Evolutionary conservation across 495 filamentous ascomycete genomes (phyloP).

Genomic region (Neurospora pannonica): DNA sequence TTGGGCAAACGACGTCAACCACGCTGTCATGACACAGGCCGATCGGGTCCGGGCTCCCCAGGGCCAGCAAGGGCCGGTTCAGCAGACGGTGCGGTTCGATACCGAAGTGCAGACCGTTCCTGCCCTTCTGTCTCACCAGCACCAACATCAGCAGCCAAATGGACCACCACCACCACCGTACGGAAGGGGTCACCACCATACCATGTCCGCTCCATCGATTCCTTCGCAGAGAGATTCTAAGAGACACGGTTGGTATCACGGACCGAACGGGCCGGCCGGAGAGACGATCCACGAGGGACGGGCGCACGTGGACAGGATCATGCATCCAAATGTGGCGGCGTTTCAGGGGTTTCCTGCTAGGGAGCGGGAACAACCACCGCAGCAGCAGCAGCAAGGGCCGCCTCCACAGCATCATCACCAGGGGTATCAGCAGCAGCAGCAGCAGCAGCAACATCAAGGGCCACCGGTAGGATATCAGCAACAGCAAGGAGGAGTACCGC

Average conservation of each 20-base stretch:
- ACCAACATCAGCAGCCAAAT: background rate
- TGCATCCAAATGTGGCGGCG: slow-evolving; percentile 37
- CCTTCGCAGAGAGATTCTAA: slow-evolving; percentile 49
- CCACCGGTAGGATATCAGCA: background rate
- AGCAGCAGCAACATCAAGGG: background rate
- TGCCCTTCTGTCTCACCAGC: background rate
- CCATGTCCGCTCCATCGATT: slow-evolving; percentile 40
- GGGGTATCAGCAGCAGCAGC: background rate
- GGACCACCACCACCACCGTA: background rate
- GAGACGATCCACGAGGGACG: slow-evolving; percentile 29
- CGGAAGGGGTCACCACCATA: slow-evolving; percentile 34
- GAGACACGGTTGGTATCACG: slow-evolving; percentile 62
- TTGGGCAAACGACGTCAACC: slow-evolving; percentile 42
- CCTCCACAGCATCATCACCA: background rate
- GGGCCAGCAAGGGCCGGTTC: slow-evolving; percentile 8
- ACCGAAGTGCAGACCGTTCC: slow-evolving; percentile 15
- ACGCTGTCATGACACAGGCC: slow-evolving; percentile 39
- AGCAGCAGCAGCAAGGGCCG: slow-evolving; percentile 6
- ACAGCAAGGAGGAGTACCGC: slow-evolving; percentile 5
- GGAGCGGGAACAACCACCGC: slow-evolving; percentile 14
- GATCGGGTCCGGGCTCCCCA: slow-evolving; percentile 25
- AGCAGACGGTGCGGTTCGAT: slow-evolving; percentile 39
- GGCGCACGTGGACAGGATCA: slow-evolving; percentile 36
- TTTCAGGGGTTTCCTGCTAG: slow-evolving; percentile 37
- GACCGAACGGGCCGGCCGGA: slow-evolving; percentile 35